Percentiles rank a stretch among this genome's conserved stretches.
These are phyloP conservation scores for Litchi chinensis DNA, from an alignment of 345 rosid species.

Conservation along the genomic window DNA sequence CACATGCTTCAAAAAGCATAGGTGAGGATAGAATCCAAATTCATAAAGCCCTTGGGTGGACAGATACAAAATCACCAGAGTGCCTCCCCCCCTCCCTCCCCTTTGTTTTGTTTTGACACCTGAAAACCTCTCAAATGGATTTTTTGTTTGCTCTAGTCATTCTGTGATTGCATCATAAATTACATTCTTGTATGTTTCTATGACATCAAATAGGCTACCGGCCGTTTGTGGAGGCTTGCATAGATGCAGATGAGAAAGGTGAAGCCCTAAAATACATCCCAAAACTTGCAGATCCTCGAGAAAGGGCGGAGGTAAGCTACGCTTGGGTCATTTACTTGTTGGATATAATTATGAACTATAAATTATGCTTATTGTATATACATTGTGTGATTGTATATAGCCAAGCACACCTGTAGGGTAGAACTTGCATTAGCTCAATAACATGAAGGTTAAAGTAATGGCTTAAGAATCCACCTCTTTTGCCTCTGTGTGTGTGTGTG, in stretches of 20 bases:
- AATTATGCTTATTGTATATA: background rate
- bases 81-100: too few relatives aligned
- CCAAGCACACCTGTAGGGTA: background rate
- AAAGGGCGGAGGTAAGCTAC: slow-evolving; percentile 81
- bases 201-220: slow-evolving; percentile 63
- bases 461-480: background rate
- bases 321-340: background rate
- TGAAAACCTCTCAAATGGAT: background rate
- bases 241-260: slow-evolving; percentile 83
- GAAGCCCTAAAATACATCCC: slow-evolving; percentile 96
- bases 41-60: background rate
- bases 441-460: background rate
- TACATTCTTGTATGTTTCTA: background rate
- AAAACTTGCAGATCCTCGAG: slow-evolving; percentile 82
- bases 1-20: too few relatives aligned
- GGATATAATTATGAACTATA: background rate
- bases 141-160: background rate
- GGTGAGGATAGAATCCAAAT: too few relatives aligned
- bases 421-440: background rate
- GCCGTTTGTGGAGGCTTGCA: slow-evolving; percentile 96
- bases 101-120: background rate
- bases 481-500: background rate
- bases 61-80: too few relatives aligned
- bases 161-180: background rate
- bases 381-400: slow-evolving; percentile 2